Evolutionary conservation across 148 eudicot species (phyloP).

Genomic region (Salicornia ramosissima): DNA sequence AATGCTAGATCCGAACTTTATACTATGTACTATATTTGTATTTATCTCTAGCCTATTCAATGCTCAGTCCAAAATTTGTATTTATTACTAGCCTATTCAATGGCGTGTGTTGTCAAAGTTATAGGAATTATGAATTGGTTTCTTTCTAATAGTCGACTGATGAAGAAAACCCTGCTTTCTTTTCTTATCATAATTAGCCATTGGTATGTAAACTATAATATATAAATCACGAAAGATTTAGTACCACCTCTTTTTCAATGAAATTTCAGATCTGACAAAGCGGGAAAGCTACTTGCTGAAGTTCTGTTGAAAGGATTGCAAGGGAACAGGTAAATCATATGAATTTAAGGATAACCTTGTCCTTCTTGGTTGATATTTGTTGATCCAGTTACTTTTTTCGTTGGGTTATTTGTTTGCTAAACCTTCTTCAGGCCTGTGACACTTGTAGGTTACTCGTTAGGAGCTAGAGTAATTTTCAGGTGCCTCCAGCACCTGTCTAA

Average conservation of each 20-base stretch:
- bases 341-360: not conserved
- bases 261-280: constrained; percentile 81
- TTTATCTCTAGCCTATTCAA: too few relatives aligned
- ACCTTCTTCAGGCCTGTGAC: constrained; percentile 85
- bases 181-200: not conserved
- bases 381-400: not conserved
- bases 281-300: constrained; percentile 94
- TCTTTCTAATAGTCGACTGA: not conserved
- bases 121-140: not conserved
- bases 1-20: too few relatives aligned
- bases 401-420: constrained; percentile 10
- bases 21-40: too few relatives aligned
- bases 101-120: too few relatives aligned
- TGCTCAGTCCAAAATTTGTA: not conserved
- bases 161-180: not conserved
- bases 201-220: not conserved
- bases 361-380: constrained; percentile 7
- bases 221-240: not conserved
- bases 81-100: too few relatives aligned
- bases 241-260: constrained; percentile 1
- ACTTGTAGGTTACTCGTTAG: constrained; percentile 92
- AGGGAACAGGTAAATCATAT: constrained; percentile 66
- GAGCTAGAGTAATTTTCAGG: constrained; percentile 91
- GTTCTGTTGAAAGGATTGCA: constrained; percentile 80
- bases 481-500: constrained; percentile 76